These are phyloP conservation scores for Eucalyptus dawsonii DNA, from an alignment of 345 rosid species.

Conservation along the genomic window DNA sequence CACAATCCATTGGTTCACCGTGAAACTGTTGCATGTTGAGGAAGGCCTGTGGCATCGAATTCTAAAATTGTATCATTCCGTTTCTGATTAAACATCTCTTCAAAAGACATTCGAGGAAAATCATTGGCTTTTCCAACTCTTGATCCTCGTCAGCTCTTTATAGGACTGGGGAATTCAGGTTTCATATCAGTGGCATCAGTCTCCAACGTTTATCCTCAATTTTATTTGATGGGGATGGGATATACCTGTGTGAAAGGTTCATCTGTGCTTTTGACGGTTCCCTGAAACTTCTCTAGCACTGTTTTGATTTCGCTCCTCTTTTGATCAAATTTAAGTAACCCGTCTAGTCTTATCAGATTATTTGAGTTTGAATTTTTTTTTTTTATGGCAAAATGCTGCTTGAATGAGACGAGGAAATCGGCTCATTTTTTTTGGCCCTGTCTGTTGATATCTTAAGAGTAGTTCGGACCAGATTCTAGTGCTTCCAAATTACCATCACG, in stretches of 20 bases:
- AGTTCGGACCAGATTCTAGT: neutral
- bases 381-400: neutral
- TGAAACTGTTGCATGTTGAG: neutral
- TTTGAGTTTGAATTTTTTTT: neutral
- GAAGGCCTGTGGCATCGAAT: neutral
- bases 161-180: neutral
- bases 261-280: neutral
- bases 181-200: neutral
- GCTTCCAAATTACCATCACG: neutral
- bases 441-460: neutral
- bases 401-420: neutral
- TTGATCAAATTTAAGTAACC: neutral
- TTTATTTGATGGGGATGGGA: neutral
- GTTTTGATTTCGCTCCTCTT: neutral
- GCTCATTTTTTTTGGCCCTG: neutral
- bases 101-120: neutral
- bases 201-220: neutral
- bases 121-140: neutral
- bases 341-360: neutral
- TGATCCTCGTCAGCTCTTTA: neutral
- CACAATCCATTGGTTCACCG: neutral
- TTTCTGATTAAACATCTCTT: neutral
- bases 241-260: neutral
- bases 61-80: neutral
- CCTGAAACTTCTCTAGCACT: neutral